Conservation (phyloP, 1,284 basidiomycete genomes). For the Clitocybe nebularis region DNA sequence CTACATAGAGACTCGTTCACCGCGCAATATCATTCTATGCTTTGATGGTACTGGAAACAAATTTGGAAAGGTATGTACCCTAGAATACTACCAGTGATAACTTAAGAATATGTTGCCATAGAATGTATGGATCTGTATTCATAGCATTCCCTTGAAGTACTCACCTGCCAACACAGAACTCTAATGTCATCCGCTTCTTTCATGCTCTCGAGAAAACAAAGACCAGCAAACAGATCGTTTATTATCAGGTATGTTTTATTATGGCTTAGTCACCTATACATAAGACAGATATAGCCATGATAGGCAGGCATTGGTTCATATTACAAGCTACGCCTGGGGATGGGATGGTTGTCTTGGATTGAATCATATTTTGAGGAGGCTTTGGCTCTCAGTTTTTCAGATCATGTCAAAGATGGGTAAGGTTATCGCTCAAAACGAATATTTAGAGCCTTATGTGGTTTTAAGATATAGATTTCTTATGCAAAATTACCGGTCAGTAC, state of each 20-base stretch:
- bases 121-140: background rate
- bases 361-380: slow-evolving; percentile 18
- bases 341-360: slow-evolving; percentile 12
- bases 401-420: slow-evolving; percentile 24
- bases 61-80: slow-evolving; percentile 10
- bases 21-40: slow-evolving; percentile 12
- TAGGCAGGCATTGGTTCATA: slow-evolving; percentile 21
- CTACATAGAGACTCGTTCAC: no score
- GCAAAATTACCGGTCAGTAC: slow-evolving; percentile 19
- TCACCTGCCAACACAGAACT: slow-evolving; percentile 12
- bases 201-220: slow-evolving; percentile 17
- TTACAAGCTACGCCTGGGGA: slow-evolving; percentile 17
- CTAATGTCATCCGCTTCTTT: slow-evolving; percentile 20
- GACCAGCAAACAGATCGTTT: slow-evolving; percentile 17
- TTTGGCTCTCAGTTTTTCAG: slow-evolving; percentile 19
- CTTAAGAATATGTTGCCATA: background rate
- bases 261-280: background rate
- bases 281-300: no score
- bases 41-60: slow-evolving; percentile 17
- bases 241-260: slow-evolving; percentile 15
- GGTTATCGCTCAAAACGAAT: background rate
- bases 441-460: background rate
- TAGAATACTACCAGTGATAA: no score
- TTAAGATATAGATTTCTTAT: slow-evolving; percentile 17
- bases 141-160: background rate